phyloP scores from a whole-genome alignment of 768 basidiomycete species.

The Amanita phalloides region DNA sequence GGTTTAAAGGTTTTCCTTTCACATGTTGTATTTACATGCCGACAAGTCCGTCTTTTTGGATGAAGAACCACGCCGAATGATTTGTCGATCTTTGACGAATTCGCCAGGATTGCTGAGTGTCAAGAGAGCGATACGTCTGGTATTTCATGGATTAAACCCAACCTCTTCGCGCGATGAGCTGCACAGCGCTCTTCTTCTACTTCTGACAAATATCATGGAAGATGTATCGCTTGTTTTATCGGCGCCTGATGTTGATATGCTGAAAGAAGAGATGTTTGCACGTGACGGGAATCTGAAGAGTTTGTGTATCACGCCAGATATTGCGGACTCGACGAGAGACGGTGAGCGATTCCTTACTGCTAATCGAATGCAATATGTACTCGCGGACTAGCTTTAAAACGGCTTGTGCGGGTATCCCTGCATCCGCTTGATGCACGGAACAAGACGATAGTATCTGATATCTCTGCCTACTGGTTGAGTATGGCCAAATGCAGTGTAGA shows the following conservation, averaged over 20 bases:
- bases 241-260: slow-evolving; percentile 15
- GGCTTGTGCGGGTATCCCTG: slow-evolving; percentile 29
- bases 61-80: slow-evolving; percentile 17
- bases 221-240: slow-evolving; percentile 17
- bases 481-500: slow-evolving; percentile 9
- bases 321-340: slow-evolving; percentile 17
- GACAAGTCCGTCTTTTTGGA: slow-evolving; percentile 15
- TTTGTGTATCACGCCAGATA: slow-evolving; percentile 20
- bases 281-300: slow-evolving; percentile 20
- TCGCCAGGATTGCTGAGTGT: slow-evolving; percentile 17
- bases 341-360: slow-evolving; percentile 15
- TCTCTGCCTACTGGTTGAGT: slow-evolving; percentile 34
- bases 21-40: slow-evolving; percentile 32
- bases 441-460: slow-evolving; percentile 25
- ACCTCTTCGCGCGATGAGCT: slow-evolving; percentile 12
- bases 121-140: slow-evolving; percentile 25
- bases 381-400: slow-evolving; percentile 25
- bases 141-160: slow-evolving; percentile 22
- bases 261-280: slow-evolving; percentile 32
- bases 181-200: slow-evolving; percentile 20
- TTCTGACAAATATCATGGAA: slow-evolving; percentile 28
- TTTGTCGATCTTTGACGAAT: slow-evolving; percentile 22
- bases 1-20: slow-evolving; percentile 24
- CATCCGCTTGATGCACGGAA: slow-evolving; percentile 25
- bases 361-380: neutral